Conservation (phyloP, 148 eudicot species). For the Vaccinium vitisidaea region DNA sequence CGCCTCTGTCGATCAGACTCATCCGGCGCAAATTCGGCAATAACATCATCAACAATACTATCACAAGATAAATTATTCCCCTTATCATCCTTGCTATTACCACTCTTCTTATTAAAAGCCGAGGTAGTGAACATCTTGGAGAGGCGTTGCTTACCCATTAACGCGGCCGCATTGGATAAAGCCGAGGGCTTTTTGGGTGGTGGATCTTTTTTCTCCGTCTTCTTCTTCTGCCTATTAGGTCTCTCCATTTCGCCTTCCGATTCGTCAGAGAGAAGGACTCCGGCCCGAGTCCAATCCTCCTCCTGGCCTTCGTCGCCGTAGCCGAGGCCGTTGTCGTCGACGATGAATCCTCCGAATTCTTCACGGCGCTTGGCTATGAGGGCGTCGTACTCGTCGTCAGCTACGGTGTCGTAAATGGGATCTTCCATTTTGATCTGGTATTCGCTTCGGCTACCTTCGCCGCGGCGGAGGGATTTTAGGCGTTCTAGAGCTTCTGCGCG, state of each 20-base stretch:
- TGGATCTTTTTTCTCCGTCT: constrained; percentile 43
- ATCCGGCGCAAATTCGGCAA: constrained; percentile 88
- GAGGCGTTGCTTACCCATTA: constrained; percentile 79
- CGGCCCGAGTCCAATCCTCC: constrained; percentile 78
- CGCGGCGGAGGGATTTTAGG: constrained; percentile 53
- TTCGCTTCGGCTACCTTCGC: constrained; percentile 22
- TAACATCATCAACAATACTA: constrained; percentile 85
- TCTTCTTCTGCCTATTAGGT: constrained; percentile 49
- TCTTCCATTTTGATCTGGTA: constrained; percentile 61
- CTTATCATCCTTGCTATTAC: constrained; percentile 36
- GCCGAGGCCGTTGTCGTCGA: constrained; percentile 63
- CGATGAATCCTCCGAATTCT: constrained; percentile 62
- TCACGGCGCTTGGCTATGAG: constrained; percentile 77
- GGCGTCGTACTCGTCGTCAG: constrained; percentile 73
- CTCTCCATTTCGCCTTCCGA: constrained; percentile 48
- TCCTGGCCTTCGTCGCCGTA: constrained; percentile 88
- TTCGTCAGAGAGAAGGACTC: constrained; percentile 38
- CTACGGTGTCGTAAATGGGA: constrained; percentile 89
- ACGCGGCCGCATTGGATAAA: constrained; percentile 61
- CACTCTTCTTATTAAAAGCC: constrained; percentile 56
- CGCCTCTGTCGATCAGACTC: constrained; percentile 80
- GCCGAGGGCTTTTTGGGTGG: constrained; percentile 52
- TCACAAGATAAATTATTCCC: constrained; percentile 41
- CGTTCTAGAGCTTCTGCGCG: constrained; percentile 70
- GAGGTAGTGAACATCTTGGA: constrained; percentile 73